phyloP scores from a whole-genome alignment of 495 filamentous ascomycete genomes.

The Terfezia boudieri region DNA sequence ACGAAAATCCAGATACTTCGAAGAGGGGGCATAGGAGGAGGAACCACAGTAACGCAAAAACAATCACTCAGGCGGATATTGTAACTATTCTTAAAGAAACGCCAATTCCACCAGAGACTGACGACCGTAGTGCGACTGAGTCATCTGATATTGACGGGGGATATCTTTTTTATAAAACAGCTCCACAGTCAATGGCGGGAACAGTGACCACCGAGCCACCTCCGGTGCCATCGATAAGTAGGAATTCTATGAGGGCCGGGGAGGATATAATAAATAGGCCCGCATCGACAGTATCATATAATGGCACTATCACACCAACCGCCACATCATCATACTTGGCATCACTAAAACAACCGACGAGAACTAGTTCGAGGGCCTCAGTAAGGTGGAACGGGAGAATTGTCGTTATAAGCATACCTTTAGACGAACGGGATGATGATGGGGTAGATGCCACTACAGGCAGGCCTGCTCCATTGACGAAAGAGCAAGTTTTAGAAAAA shows the following conservation, averaged over 20 bases:
- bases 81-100: neutral
- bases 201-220: constrained; percentile 3
- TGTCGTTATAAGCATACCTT: constrained; percentile 47
- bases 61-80: constrained; percentile 17
- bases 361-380: constrained; percentile 10
- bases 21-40: neutral
- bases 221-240: constrained; percentile 12
- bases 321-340: constrained; percentile 1
- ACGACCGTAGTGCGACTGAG: neutral
- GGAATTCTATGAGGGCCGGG: neutral
- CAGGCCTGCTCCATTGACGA: constrained; percentile 34
- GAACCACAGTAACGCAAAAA: constrained; percentile 17
- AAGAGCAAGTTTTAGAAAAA: constrained; percentile 38
- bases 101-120: neutral
- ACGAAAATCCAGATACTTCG: neutral
- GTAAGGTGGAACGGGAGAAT: constrained; percentile 46
- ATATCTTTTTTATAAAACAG: neutral
- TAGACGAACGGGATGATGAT: constrained; percentile 31
- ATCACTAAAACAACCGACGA: constrained; percentile 10
- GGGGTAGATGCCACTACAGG: constrained; percentile 26
- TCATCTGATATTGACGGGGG: neutral
- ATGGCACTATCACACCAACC: constrained; percentile 7
- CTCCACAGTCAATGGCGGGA: neutral
- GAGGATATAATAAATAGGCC: neutral
- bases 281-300: constrained; percentile 6